Evolutionary conservation across 192 early-diverging fungal genomes (phyloP), one percentile per base, ranked within the genome.

Genomic region (Neocallimastix lanati): DNA sequence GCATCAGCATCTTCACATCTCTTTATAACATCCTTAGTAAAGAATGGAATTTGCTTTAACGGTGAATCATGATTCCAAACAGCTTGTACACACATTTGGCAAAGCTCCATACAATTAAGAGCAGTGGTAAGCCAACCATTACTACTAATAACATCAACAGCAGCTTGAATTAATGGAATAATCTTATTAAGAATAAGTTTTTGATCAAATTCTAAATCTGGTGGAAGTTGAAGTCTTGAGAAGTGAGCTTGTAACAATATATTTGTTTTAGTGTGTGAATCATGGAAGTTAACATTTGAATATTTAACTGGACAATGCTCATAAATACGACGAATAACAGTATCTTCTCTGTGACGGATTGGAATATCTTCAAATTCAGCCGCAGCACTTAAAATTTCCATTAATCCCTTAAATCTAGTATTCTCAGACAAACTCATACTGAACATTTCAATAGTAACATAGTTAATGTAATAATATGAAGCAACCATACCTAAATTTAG

Each of bases 401-500:
- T 84, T 28, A 99, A 86, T 67, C 95, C 96, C 29, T 91, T 90
- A 76, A 98, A 84, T 82, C 95, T 96, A 29, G 96, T 98, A 30
- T 91, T 93, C 15, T 88, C 88, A 28, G 90, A 92, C 79, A 99
- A 86, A 78, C 94, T 95, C 82, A 95, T 87, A 67, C 93, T 91
- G 84, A 98, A 96, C 86, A 94, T 91, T 81, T 98, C 96, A 28
- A 99, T 92, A 0, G 97, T 99, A 30, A 91, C 85, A 82, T 96
- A 96, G 83, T 92, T 92, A 84, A 99, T 93, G 86, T 96, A 93
- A 85, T 99, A 98, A 86, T 96, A 98, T 11, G 96, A 94, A 0
- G 98, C 93, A 85, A 99, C 96, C 94, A 97, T 96, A 78, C 96
- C 96, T 84, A 98, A 83, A 84, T 98, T 98, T 29, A 96, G 87